phyloP scores from a whole-genome alignment of 2,329 filamentous ascomycete genomes.

The Aspergillus alliaceus region DNA sequence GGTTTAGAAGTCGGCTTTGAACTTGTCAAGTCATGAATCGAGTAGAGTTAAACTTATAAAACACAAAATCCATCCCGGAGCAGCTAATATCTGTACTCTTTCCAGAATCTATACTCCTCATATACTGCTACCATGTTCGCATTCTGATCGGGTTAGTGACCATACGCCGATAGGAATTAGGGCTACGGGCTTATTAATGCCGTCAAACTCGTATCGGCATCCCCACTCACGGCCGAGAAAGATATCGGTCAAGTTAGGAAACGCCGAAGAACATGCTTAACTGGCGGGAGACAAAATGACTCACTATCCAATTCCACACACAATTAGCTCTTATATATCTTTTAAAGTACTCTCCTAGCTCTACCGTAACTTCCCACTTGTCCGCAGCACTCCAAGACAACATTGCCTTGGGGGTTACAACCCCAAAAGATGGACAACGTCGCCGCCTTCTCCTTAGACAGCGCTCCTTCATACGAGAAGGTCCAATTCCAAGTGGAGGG shows the following conservation, averaged over 20 bases:
- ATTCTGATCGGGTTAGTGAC: not conserved
- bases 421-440: not conserved
- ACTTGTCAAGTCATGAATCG: too few species aligned
- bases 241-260: not conserved
- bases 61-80: not conserved
- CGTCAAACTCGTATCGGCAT: not conserved
- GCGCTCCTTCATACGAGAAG: not conserved
- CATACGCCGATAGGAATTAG: not conserved
- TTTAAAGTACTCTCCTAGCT: too few species aligned
- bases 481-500: slow-evolving; percentile 16
- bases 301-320: not conserved
- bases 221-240: not conserved
- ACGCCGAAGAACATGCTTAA: not conserved
- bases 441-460: not conserved
- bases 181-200: not conserved
- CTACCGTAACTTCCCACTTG: not conserved
- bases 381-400: not conserved
- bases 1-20: too few species aligned
- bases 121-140: not conserved
- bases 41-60: too few species aligned
- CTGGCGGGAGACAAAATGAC: not conserved
- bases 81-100: too few species aligned
- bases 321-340: not conserved
- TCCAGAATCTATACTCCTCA: not conserved
- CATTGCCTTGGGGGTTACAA: not conserved